Percentiles rank a stretch among this genome's conserved stretches.
Conservation (phyloP, 208 protist species). For the Crithidia thermophila region DNA sequence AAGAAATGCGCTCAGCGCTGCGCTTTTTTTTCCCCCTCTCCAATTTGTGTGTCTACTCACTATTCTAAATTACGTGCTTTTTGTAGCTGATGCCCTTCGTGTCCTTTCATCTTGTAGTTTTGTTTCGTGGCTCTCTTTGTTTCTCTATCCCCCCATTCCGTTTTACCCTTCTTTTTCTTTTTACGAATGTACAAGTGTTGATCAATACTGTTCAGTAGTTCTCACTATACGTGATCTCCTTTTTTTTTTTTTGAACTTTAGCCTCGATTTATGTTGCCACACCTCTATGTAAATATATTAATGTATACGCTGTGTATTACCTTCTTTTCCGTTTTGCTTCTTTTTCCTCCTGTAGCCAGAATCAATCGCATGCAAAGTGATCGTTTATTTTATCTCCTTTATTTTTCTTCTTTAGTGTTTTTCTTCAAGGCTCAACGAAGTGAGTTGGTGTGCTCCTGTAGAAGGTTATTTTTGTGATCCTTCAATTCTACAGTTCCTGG, state of each 20-base stretch:
- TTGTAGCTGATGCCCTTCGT: not conserved
- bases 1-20: too few species aligned
- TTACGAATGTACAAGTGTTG: too few species aligned
- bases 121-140: too few species aligned
- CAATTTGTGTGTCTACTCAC: too few species aligned
- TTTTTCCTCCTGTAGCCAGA: not conserved
- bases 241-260: conserved; percentile 1
- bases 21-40: too few species aligned
- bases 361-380: not conserved
- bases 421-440: too few species aligned
- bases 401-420: not conserved
- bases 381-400: conserved; percentile 6
- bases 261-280: too few species aligned
- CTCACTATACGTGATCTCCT: not conserved
- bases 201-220: too few species aligned
- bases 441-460: too few species aligned
- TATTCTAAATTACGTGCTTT: too few species aligned
- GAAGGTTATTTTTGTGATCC: conserved; percentile 1
- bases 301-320: not conserved
- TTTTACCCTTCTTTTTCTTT: too few species aligned
- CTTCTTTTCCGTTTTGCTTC: not conserved
- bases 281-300: not conserved
- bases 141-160: too few species aligned
- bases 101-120: not conserved
- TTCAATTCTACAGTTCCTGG: not conserved